Percentiles rank a stretch among this genome's conserved stretches.
These are phyloP conservation scores for Penicillium sp. DNA, from an alignment of 2,329 filamentous ascomycete genomes.

Conservation along the genomic window DNA sequence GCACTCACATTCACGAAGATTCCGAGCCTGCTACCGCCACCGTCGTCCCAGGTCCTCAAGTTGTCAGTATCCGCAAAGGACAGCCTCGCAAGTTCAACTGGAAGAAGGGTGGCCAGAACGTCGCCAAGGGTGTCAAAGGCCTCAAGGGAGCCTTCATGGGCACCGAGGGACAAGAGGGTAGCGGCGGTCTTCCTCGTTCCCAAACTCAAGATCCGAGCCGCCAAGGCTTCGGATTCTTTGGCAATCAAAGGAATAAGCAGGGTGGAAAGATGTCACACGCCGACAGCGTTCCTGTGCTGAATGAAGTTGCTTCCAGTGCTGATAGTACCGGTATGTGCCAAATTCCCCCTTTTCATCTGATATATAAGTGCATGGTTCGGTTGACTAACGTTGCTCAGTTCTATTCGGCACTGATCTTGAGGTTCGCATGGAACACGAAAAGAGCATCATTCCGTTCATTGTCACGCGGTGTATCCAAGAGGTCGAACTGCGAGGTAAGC, in stretches of 20 bases:
- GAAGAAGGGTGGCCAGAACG: slow-evolving; percentile 93
- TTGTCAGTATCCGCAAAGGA: slow-evolving; percentile 92
- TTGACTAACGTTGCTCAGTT: slow-evolving; percentile 36
- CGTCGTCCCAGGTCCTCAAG: slow-evolving; percentile 74
- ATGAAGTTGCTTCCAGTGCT: slow-evolving; percentile 33
- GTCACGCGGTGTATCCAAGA: slow-evolving; percentile 95
- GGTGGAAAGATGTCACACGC: slow-evolving; percentile 45
- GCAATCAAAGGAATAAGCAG: slow-evolving; percentile 49
- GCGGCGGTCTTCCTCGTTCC: slow-evolving; percentile 36
- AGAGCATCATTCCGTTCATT: slow-evolving; percentile 83
- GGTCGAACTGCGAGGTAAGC: slow-evolving; percentile 79
- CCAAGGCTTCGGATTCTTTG: slow-evolving; percentile 73
- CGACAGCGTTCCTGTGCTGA: slow-evolving; percentile 45
- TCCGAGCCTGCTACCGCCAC: slow-evolving; percentile 59
- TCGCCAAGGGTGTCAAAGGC: slow-evolving; percentile 93
- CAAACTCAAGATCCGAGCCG: slow-evolving; percentile 50
- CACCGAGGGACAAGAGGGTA: slow-evolving; percentile 45
- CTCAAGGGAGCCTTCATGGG: slow-evolving; percentile 88
- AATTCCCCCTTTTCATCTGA: not conserved
- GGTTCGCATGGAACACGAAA: slow-evolving; percentile 84
- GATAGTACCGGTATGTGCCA: slow-evolving; percentile 38
- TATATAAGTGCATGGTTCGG: too few relatives aligned
- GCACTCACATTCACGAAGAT: slow-evolving; percentile 63
- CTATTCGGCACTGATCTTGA: slow-evolving; percentile 90
- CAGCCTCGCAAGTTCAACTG: slow-evolving; percentile 97